Evolutionary conservation across 495 filamentous ascomycete genomes (phyloP).

Genomic region (Letharia columbiana): DNA sequence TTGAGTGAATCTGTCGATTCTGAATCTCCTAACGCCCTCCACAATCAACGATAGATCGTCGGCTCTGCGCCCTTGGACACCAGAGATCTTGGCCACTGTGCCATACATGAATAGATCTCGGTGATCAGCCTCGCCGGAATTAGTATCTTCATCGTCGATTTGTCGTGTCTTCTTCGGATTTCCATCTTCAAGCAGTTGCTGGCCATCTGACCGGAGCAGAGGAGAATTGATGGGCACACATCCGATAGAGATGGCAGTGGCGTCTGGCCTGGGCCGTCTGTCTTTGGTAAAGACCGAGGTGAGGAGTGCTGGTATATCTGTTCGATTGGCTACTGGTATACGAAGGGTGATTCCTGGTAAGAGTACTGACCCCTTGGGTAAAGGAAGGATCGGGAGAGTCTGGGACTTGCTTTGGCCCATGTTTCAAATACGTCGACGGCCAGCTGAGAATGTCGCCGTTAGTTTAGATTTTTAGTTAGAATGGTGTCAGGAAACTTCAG

Average conservation of each 20-base stretch:
- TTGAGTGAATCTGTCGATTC: conserved; percentile 61
- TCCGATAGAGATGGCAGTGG: conserved; percentile 60
- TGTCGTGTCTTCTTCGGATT: conserved; percentile 19
- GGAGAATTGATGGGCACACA: conserved; percentile 74
- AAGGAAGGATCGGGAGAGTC: conserved; percentile 64
- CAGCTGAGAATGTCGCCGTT: neutral
- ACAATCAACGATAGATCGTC: conserved; percentile 75
- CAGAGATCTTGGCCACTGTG: conserved; percentile 71
- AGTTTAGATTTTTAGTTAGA: neutral
- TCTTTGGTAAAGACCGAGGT: conserved; percentile 63
- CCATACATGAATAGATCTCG: conserved; percentile 70
- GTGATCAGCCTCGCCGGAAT: conserved; percentile 54
- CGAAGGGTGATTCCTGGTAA: conserved; percentile 72
- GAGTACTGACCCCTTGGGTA: conserved; percentile 65
- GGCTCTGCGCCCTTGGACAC: conserved; percentile 70
- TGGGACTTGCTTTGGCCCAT: conserved; percentile 36
- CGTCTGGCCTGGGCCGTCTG: conserved; percentile 53
- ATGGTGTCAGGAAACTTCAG: neutral
- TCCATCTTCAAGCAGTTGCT: conserved; percentile 55
- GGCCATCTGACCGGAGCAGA: conserved; percentile 57
- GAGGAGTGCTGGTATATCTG: conserved; percentile 75
- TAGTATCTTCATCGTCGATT: conserved; percentile 35
- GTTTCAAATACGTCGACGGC: neutral
- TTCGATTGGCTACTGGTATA: conserved; percentile 65
- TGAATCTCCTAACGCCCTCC: conserved; percentile 72